Percentiles rank a stretch among this genome's conserved stretches.
Evolutionary conservation across 2,329 filamentous ascomycete genomes (phyloP).

Genomic region (Pseudogymnoascus sp.): DNA sequence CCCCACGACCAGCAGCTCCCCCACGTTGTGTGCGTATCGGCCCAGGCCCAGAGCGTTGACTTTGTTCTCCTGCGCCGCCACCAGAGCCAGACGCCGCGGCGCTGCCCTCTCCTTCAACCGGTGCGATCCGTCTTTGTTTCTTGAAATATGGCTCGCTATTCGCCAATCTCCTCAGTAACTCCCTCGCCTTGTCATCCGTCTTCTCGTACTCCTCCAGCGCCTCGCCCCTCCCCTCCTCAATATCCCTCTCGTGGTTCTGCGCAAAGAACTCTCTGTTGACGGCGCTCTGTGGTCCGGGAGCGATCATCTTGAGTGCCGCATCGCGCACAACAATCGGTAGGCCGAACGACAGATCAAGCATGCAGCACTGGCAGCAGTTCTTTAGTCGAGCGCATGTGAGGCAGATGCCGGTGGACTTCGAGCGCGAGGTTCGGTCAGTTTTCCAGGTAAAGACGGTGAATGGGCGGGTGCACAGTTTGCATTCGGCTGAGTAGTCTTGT

Average conservation of each 20-base stretch:
- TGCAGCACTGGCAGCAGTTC: slow-evolving; percentile 98
- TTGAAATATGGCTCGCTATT: slow-evolving; percentile 93
- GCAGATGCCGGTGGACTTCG: slow-evolving; percentile 92
- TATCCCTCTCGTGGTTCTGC: slow-evolving; percentile 91
- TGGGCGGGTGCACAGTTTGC: slow-evolving; percentile 75
- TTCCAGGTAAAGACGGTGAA: slow-evolving; percentile 97
- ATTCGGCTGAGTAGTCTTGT: slow-evolving; percentile 78
- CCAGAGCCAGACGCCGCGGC: slow-evolving; percentile 33
- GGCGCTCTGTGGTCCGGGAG: slow-evolving; percentile 80
- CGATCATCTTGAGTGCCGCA: slow-evolving; percentile 95
- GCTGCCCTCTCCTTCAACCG: slow-evolving; percentile 34
- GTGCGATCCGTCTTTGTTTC: slow-evolving; percentile 70
- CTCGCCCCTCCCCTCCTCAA: slow-evolving; percentile 80
- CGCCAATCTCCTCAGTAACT: slow-evolving; percentile 74
- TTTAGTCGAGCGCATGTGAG: slow-evolving; percentile 94
- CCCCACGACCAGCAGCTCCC: slow-evolving; percentile 33
- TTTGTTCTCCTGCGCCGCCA: slow-evolving; percentile 25
- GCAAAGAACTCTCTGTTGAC: slow-evolving; percentile 98
- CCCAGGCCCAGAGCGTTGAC: slow-evolving; percentile 51
- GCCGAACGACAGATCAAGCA: slow-evolving; percentile 94
- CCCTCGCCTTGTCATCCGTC: slow-evolving; percentile 91
- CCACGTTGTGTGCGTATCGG: slow-evolving; percentile 68
- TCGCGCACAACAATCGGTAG: slow-evolving; percentile 91
- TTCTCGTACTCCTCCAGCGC: slow-evolving; percentile 84
- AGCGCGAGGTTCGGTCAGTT: slow-evolving; percentile 79